These are phyloP conservation scores for Moricandia moricandioides DNA, from an alignment of 345 rosid genomes.

Conservation along the genomic window DNA sequence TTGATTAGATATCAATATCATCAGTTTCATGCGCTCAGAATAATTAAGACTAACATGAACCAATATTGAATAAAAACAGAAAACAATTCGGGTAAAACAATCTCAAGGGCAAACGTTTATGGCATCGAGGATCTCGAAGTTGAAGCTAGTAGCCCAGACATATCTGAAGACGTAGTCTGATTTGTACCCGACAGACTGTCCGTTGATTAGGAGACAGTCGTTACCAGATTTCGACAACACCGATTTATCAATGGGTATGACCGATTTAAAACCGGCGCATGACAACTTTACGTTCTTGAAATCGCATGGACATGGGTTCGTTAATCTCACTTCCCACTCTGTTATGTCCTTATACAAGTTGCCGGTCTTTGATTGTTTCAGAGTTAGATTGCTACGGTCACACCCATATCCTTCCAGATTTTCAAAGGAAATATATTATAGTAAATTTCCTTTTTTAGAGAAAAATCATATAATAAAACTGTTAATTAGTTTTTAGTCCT, in stretches of 20 bases:
- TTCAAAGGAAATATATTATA: neutral
- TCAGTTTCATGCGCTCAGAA: no score
- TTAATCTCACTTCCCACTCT: constrained; percentile 34
- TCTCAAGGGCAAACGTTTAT: neutral
- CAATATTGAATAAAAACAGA: neutral
- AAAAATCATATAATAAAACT: neutral
- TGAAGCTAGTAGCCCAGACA: neutral
- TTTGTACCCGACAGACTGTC: neutral
- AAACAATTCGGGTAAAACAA: neutral
- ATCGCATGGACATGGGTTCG: neutral
- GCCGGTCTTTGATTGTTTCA: constrained; percentile 28
- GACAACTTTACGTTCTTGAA: no score
- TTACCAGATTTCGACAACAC: neutral
- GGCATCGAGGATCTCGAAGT: neutral
- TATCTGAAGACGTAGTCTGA: neutral
- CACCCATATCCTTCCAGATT: neutral
- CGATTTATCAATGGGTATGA: neutral
- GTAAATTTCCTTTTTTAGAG: neutral
- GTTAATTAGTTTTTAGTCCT: neutral
- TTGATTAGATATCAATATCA: no score
- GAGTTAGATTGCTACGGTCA: neutral
- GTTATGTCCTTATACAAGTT: constrained; percentile 17
- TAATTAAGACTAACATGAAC: no score
- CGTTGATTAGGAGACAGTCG: neutral
- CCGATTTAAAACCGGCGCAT: constrained; percentile 18